These are phyloP conservation scores for Phytophthora sansomeana DNA, from an alignment of 352 stramenopile genomes.

Conservation along the genomic window DNA sequence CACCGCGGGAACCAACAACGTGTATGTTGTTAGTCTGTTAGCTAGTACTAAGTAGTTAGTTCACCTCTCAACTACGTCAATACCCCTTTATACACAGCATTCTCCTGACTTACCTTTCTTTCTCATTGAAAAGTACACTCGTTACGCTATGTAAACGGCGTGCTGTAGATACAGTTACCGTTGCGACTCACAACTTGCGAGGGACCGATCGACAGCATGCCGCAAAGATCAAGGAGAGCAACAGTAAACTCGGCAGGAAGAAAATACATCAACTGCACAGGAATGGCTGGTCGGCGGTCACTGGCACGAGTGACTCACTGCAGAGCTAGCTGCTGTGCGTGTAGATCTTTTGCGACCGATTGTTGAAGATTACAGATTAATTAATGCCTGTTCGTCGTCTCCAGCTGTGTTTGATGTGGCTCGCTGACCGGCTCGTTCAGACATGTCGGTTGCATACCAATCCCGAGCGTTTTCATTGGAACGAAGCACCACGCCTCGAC, in stretches of 20 bases:
- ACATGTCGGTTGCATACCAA: background rate
- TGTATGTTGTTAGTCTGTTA: too few species aligned
- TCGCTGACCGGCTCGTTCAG: background rate
- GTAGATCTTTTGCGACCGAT: background rate
- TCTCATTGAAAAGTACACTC: too few species aligned
- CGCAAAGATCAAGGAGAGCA: background rate
- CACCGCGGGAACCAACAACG: too few species aligned
- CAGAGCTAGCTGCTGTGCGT: too few species aligned
- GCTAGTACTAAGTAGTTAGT: too few species aligned
- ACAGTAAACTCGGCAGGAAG: background rate
- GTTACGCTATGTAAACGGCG: too few species aligned
- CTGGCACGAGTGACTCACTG: background rate
- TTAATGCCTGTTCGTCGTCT: background rate
- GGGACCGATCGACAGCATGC: background rate
- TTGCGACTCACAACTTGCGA: too few species aligned
- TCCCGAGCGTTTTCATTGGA: slow-evolving; percentile 10
- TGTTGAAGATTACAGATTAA: background rate
- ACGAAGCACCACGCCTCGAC: slow-evolving; percentile 4
- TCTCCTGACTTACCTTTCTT: too few species aligned
- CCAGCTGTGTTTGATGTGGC: background rate
- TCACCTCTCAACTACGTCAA: too few species aligned
- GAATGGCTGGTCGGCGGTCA: slow-evolving; percentile 5
- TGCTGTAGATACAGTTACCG: slow-evolving; percentile 2
- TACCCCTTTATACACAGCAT: too few species aligned
- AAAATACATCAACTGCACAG: background rate